phyloP scores from a whole-genome alignment of 768 basidiomycete genomes.

The Leccinum disarticulatum region DNA sequence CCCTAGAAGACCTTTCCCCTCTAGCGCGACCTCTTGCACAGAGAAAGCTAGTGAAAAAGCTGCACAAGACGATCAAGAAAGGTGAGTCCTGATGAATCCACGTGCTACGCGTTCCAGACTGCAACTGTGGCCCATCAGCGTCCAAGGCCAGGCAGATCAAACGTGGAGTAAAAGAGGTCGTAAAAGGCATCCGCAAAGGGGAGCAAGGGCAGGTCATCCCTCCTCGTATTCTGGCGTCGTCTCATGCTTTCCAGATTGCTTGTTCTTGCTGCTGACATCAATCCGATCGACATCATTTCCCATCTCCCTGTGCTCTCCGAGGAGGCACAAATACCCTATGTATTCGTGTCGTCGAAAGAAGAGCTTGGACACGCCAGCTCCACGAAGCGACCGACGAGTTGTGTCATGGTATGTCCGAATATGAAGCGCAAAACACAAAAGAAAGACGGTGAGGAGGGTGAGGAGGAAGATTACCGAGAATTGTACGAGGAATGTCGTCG shows the following conservation, averaged over 20 bases:
- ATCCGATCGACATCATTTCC: constrained; percentile 97
- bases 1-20: constrained; percentile 85
- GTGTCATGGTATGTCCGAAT: constrained; percentile 90
- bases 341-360: constrained; percentile 90
- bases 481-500: constrained; percentile 81
- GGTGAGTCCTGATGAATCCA: constrained; percentile 40
- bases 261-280: constrained; percentile 94
- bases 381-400: constrained; percentile 97
- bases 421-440: constrained; percentile 68
- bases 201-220: constrained; percentile 79
- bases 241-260: constrained; percentile 56
- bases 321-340: constrained; percentile 88
- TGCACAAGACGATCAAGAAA: constrained; percentile 94
- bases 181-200: constrained; percentile 95
- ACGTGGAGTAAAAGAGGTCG: constrained; percentile 97
- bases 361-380: constrained; percentile 94
- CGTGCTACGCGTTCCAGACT: not conserved
- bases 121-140: constrained; percentile 44
- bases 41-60: constrained; percentile 90
- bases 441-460: constrained; percentile 60
- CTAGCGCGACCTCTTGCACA: constrained; percentile 91
- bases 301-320: constrained; percentile 94
- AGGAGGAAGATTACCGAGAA: constrained; percentile 84
- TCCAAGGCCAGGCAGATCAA: constrained; percentile 95
- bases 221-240: constrained; percentile 1